Evolutionary conservation across 345 rosid species (phyloP).

Genomic region (Syzygium jambos): DNA sequence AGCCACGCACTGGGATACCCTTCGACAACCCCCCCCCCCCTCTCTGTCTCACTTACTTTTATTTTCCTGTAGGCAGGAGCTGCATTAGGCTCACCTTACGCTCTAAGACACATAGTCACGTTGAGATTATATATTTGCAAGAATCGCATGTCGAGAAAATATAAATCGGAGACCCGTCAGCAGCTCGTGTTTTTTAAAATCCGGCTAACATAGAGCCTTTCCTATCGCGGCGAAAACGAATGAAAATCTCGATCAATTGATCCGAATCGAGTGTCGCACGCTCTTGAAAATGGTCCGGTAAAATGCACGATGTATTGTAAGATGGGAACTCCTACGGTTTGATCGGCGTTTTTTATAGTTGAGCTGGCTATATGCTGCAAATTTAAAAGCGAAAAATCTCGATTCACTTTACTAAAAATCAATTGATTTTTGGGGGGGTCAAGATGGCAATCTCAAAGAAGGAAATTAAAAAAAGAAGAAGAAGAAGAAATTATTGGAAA

Average conservation of each 20-base stretch:
- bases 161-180: neutral
- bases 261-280: no score
- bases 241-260: no score
- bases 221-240: neutral
- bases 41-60: no score
- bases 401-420: neutral
- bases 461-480: neutral
- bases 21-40: neutral
- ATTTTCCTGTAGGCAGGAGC: neutral
- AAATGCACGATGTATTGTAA: neutral
- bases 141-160: neutral
- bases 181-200: neutral
- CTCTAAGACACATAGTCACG: neutral
- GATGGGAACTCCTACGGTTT: neutral
- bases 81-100: neutral
- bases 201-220: neutral
- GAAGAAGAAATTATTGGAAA: neutral
- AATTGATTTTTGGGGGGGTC: neutral
- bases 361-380: neutral
- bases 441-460: neutral
- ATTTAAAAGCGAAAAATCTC: neutral
- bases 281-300: fast-evolving
- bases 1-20: neutral
- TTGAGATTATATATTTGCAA: neutral
- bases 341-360: neutral